Evolutionary conservation across 495 filamentous ascomycete species (phyloP).

Genomic region (Aspergillus ellipticus): DNA sequence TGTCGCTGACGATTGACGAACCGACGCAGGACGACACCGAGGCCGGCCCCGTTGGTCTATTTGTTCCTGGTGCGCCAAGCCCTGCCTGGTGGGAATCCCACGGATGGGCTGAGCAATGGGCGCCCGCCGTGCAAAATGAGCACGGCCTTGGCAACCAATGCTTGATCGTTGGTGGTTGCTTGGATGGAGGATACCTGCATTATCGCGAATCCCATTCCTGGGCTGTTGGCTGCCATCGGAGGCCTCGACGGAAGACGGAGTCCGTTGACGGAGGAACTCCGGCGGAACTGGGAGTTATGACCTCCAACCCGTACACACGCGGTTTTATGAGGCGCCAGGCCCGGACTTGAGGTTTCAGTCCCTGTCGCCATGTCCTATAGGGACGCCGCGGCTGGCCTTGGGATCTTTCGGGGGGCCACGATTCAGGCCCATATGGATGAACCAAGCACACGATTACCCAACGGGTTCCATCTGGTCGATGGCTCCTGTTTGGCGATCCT

Average conservation of each 20-base stretch:
- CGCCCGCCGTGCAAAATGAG: slow-evolving; percentile 1
- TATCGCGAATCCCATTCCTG: too few relatives aligned
- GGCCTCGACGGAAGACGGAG: too few relatives aligned
- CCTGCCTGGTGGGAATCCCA: not conserved
- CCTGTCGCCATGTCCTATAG: slow-evolving; percentile 17
- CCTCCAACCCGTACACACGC: not conserved
- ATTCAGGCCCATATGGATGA: too few relatives aligned
- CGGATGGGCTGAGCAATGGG: slow-evolving; percentile 8
- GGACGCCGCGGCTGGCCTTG: slow-evolving; percentile 11
- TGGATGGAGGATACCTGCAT: too few relatives aligned
- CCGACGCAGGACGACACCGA: not conserved
- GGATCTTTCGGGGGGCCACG: too few relatives aligned
- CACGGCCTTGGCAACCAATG: slow-evolving; percentile 14
- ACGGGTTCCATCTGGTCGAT: not conserved
- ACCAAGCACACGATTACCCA: too few relatives aligned
- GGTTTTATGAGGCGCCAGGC: not conserved
- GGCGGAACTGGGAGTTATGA: not conserved
- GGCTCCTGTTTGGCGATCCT: too few relatives aligned
- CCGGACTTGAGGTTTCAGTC: not conserved
- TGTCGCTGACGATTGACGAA: not conserved
- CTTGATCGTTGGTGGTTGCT: slow-evolving; percentile 6
- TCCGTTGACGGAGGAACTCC: too few relatives aligned
- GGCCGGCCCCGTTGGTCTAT: not conserved
- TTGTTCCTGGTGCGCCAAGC: slow-evolving; percentile 3
- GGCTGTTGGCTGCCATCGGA: too few relatives aligned